Evolutionary conservation across 2,329 filamentous ascomycete species (phyloP), one percentile per base, ranked within the genome.

Genomic region (Aspergillus sp.): DNA sequence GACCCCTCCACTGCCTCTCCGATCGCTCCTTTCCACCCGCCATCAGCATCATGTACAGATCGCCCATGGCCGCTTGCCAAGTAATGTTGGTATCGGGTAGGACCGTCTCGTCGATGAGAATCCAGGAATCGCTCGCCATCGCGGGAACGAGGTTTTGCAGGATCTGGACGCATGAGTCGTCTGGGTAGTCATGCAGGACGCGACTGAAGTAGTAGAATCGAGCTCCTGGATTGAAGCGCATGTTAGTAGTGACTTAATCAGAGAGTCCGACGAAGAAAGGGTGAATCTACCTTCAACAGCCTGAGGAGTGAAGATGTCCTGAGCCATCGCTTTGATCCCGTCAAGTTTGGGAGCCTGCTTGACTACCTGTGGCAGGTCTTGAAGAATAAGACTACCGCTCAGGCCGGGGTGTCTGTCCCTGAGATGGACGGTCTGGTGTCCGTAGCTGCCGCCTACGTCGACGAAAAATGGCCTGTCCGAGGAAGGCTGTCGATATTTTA

Each of bases 221-320:
- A 10, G 61, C 61, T 4, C 50, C 58, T 39, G 26, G 26, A 12
- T 6, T 32, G 57, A 11, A 11, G 10, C 3, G 11, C 12, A n/a
- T 36, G 49, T 18, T 49, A 14, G 6, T 2, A n/a, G 7, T 18
- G 22, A 31, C 22, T 10, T 5, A n/a, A 6, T 14, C 6, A 42
- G 14, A n/a, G 16, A 5, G 11, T 6, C 4, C 12, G 32, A 12
- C 12, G 5, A 16, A 5, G 32, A 4, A 12, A 36, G 14, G 26
- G 26, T 29, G 26, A 4, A 14, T 42, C 4, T 54, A 52, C 61
- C 61, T 24, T 59, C 22, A 3, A 63, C 16, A 0, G 56, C 51
- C 45, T 63, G 61, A 2, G 39, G 47, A 11, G 42, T 6, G 52
- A 63, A 63, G n/a, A 61, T 65, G 52, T 69, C 54, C 36, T 66